Conservation (phyloP, 2,329 filamentous ascomycete species). For the Trichoderma koningii region DNA sequence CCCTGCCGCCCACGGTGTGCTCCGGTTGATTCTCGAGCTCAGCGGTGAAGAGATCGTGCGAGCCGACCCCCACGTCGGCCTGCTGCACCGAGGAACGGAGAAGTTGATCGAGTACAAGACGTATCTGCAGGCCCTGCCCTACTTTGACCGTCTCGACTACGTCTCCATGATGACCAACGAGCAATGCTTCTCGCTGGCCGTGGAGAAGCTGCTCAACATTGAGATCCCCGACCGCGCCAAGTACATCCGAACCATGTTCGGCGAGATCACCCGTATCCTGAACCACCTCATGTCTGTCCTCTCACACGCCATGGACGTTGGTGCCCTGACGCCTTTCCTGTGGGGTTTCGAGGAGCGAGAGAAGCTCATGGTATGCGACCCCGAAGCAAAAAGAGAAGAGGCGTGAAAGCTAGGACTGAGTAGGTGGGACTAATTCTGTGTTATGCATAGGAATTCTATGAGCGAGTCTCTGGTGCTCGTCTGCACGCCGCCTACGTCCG, state of each 20-base stretch:
- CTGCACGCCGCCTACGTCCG: constrained; percentile 96
- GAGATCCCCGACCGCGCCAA: constrained; percentile 95
- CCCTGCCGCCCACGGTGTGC: constrained; percentile 95
- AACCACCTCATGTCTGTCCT: constrained; percentile 99
- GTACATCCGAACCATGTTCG: constrained; percentile 95
- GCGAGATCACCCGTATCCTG: constrained; percentile 87
- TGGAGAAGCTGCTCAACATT: constrained; percentile 96
- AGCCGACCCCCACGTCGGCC: constrained; percentile 92
- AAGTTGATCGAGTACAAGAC: constrained; percentile 99
- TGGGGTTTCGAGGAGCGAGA: constrained; percentile 99
- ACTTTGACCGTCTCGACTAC: constrained; percentile 98
- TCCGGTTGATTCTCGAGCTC: constrained; percentile 95
- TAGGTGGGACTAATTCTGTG: background rate
- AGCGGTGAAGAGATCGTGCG: constrained; percentile 97
- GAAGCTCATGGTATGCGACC: constrained; percentile 86
- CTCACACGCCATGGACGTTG: constrained; percentile 98
- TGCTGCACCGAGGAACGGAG: constrained; percentile 95
- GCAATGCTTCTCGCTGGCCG: constrained; percentile 92
- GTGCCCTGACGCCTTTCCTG: constrained; percentile 94
- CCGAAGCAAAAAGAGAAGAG: background rate
- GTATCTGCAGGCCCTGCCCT: constrained; percentile 95
- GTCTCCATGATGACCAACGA: constrained; percentile 99
- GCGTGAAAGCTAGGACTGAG: background rate
- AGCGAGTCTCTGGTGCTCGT: constrained; percentile 96
- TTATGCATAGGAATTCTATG: constrained; percentile 88